Conservation (phyloP, 345 rosid species). For the Gossypium ekmanianum region DNA sequence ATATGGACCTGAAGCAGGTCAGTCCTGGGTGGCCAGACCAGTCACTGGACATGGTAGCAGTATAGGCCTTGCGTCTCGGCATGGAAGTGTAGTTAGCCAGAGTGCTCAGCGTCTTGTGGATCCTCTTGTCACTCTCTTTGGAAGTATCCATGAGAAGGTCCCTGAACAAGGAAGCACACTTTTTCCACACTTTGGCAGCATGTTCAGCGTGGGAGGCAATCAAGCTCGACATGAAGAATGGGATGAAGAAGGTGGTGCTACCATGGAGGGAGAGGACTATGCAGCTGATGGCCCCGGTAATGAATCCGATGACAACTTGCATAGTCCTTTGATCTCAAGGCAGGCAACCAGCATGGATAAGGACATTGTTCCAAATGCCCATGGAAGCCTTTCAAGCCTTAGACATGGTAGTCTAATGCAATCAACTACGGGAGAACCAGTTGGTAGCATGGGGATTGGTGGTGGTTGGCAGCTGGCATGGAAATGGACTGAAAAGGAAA, state of each 20-base stretch:
- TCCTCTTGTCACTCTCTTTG: slow-evolving; percentile 87
- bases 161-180: slow-evolving; percentile 76
- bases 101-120: slow-evolving; percentile 48
- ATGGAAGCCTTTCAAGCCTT: slow-evolving; percentile 50
- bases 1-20: slow-evolving; percentile 81
- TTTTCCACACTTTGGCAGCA: slow-evolving; percentile 93
- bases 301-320: slow-evolving; percentile 74
- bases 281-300: slow-evolving; percentile 58
- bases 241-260: slow-evolving; percentile 80
- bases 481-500: slow-evolving; percentile 84
- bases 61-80: slow-evolving; percentile 58
- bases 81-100: slow-evolving; percentile 61
- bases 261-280: slow-evolving; percentile 66
- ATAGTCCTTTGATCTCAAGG: slow-evolving; percentile 86
- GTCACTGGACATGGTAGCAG: slow-evolving; percentile 58
- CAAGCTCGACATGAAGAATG: slow-evolving; percentile 67
- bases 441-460: slow-evolving; percentile 67
- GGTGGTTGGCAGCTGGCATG: slow-evolving; percentile 99
- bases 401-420: slow-evolving; percentile 60
- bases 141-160: slow-evolving; percentile 80
- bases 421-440: slow-evolving; percentile 51
- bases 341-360: slow-evolving; percentile 76
- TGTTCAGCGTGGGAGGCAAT: slow-evolving; percentile 91
- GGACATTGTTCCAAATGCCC: slow-evolving; percentile 46
- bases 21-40: slow-evolving; percentile 86